A percentile compares a stretch with the other conserved stretches of the same genome.
Evolutionary conservation across 441 rosid genomes (phyloP).

Genomic region (Erysimum cheiri): DNA sequence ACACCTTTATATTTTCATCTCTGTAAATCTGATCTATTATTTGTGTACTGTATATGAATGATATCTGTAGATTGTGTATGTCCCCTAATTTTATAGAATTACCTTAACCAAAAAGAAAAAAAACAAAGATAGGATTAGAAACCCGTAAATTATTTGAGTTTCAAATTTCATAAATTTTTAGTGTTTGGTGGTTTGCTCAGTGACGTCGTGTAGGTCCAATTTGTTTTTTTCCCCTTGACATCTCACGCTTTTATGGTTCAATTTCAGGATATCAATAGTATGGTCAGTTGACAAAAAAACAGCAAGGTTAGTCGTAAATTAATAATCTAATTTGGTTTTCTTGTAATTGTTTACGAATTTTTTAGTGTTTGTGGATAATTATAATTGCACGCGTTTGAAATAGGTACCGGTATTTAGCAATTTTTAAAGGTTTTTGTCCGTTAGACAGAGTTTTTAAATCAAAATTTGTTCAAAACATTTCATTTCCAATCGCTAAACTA

Average conservation of each 20-base stretch:
- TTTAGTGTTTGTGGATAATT: not conserved
- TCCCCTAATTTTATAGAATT: not conserved
- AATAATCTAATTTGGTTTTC: not conserved
- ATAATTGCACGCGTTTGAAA: not conserved
- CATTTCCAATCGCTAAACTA: too few species aligned
- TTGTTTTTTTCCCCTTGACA: not conserved
- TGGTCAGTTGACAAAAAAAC: not conserved
- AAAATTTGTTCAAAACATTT: too few species aligned
- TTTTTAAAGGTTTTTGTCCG: too few species aligned
- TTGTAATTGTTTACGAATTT: not conserved
- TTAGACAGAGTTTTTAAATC: too few species aligned
- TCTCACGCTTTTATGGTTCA: not conserved
- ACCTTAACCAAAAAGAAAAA: too few species aligned
- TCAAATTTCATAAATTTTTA: constrained; percentile 10
- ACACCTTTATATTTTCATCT: constrained; percentile 5
- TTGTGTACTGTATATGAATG: not conserved
- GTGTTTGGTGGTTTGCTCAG: constrained; percentile 18
- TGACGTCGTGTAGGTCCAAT: constrained; percentile 27
- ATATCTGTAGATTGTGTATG: constrained; percentile 1
- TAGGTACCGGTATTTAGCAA: too few species aligned
- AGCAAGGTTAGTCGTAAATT: not conserved
- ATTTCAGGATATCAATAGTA: not conserved
- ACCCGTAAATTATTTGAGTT: not conserved
- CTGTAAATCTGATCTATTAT: constrained; percentile 10
- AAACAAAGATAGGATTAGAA: not conserved